Percentiles rank a stretch among this genome's conserved stretches.
These are phyloP conservation scores for Nothopassalora personata DNA, from an alignment of 2,329 filamentous ascomycete species.

Conservation along the genomic window DNA sequence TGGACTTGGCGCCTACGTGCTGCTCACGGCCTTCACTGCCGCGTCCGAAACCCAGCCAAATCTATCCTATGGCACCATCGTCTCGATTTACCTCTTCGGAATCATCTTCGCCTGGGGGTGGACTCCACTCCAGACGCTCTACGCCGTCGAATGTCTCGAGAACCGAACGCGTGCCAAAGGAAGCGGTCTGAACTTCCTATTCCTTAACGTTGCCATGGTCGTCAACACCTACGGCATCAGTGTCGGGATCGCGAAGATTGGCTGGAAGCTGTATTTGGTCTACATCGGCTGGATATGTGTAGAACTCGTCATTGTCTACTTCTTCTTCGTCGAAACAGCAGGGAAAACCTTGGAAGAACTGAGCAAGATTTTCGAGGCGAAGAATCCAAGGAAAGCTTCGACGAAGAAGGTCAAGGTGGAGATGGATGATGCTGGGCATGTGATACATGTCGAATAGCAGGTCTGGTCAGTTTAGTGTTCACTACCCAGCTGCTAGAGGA, in stretches of 20 bases:
- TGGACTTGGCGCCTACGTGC: constrained; percentile 32
- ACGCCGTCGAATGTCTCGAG: constrained; percentile 36
- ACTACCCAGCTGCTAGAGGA: no score
- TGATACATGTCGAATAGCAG: constrained; percentile 17
- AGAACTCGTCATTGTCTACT: constrained; percentile 30
- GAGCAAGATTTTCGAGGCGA: constrained; percentile 20
- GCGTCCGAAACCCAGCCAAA: constrained; percentile 19
- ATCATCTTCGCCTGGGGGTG: constrained; percentile 39
- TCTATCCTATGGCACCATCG: constrained; percentile 35
- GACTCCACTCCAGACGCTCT: constrained; percentile 38
- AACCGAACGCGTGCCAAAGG: constrained; percentile 37
- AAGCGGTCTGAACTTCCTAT: constrained; percentile 33
- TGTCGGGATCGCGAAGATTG: constrained; percentile 23
- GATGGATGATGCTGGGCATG: constrained; percentile 23
- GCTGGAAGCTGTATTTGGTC: constrained; percentile 26
- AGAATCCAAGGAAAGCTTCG: constrained; percentile 28
- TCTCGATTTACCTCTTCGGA: constrained; percentile 39
- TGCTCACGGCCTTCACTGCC: constrained; percentile 35
- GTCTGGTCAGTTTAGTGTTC: not conserved
- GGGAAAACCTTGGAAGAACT: constrained; percentile 30
- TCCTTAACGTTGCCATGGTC: constrained; percentile 43
- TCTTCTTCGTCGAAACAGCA: constrained; percentile 38
- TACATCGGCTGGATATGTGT: constrained; percentile 30
- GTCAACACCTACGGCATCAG: constrained; percentile 32
- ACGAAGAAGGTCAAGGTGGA: constrained; percentile 26